Conservation (phyloP, 1,139 yeast genomes). For the Hyphopichia buzzinii region DNA sequence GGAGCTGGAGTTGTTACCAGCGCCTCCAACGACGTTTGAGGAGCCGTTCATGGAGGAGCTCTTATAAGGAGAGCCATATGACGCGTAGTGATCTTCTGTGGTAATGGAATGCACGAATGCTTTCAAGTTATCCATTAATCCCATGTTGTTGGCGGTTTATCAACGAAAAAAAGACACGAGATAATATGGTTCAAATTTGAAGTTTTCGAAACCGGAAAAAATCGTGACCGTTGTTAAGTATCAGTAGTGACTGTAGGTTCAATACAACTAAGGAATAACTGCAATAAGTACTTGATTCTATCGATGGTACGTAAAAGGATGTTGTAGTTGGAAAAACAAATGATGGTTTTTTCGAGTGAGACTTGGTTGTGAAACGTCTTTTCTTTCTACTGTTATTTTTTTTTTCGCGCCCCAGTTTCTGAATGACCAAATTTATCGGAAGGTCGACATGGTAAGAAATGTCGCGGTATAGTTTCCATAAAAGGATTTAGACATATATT, state of each 20-base stretch:
- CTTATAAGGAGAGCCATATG: constrained; percentile 49
- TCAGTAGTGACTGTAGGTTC: too few species aligned
- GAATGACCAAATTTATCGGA: too few species aligned
- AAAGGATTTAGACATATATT: too few species aligned
- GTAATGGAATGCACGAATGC: constrained; percentile 61
- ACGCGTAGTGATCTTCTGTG: constrained; percentile 64
- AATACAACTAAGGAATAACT: too few species aligned
- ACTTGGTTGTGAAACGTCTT: background rate
- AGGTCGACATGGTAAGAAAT: too few species aligned
- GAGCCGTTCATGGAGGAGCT: constrained; percentile 22
- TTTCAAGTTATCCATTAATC: constrained; percentile 42
- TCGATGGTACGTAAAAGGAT: background rate
- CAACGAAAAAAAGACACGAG: background rate
- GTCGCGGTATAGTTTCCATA: too few species aligned
- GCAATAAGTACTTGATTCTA: too few species aligned
- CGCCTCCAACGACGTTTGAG: constrained; percentile 16
- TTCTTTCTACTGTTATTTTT: too few species aligned
- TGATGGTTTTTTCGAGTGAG: background rate
- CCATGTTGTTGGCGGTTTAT: constrained; percentile 24
- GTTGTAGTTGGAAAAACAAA: background rate
- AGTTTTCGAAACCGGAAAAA: background rate
- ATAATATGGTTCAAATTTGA: background rate
- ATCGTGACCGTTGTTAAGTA: too few species aligned
- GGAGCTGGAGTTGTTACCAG: constrained; percentile 21
- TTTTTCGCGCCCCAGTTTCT: background rate